These are phyloP conservation scores for Echria macrotheca DNA, from an alignment of 495 filamentous ascomycete genomes.

Conservation along the genomic window DNA sequence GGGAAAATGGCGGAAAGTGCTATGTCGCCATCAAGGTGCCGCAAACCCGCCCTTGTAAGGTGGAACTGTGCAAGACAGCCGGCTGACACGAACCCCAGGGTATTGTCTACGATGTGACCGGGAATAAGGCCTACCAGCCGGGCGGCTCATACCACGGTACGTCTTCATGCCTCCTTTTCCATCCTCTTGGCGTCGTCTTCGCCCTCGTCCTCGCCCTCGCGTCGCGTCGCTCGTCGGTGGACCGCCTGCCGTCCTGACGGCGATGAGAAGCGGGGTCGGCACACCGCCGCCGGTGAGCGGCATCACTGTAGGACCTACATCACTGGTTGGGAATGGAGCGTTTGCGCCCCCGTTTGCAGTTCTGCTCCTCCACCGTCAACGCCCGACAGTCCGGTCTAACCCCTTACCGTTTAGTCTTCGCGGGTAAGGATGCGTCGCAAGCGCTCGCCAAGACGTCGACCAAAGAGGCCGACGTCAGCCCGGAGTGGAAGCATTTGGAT, in stretches of 20 bases:
- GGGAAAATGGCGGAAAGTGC: constrained; percentile 65
- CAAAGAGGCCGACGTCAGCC: constrained; percentile 73
- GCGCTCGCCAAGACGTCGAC: constrained; percentile 81
- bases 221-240: no score
- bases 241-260: no score
- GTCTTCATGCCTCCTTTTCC: constrained; percentile 11
- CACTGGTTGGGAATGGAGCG: no score
- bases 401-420: constrained; percentile 78
- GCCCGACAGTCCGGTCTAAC: neutral
- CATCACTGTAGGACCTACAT: no score
- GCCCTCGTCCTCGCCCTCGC: no score
- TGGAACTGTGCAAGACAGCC: no score
- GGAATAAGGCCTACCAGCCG: constrained; percentile 79
- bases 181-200: neutral
- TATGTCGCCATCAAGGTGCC: constrained; percentile 92
- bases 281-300: no score
- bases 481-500: constrained; percentile 78
- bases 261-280: no score
- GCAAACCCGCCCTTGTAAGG: no score
- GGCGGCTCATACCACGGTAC: constrained; percentile 79
- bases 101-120: constrained; percentile 87
- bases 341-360: no score
- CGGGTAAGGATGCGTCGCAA: constrained; percentile 88
- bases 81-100: constrained; percentile 46
- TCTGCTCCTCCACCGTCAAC: neutral